Evolutionary conservation across 495 filamentous ascomycete species (phyloP).

Genomic region (Hypoxylon lienhwacheense): DNA sequence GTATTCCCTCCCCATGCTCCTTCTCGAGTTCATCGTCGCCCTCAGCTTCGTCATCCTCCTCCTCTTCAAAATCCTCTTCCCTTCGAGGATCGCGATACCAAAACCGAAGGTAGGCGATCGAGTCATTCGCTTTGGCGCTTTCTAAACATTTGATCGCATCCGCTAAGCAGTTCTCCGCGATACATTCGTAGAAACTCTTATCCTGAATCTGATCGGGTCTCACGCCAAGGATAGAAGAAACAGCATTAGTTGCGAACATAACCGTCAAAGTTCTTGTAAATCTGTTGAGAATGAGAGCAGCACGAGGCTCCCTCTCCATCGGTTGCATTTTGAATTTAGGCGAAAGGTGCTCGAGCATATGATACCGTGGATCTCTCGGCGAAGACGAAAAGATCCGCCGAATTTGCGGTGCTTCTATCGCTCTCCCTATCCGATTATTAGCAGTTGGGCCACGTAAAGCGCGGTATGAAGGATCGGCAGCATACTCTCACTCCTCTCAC

Average conservation of each 20-base stretch:
- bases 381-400: conserved; percentile 79
- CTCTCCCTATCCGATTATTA: conserved; percentile 61
- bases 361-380: conserved; percentile 81
- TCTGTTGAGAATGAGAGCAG: conserved; percentile 83
- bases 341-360: conserved; percentile 86
- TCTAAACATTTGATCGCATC: conserved; percentile 79
- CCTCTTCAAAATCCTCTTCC: conserved; percentile 39
- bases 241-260: conserved; percentile 81
- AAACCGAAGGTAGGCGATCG: conserved; percentile 91
- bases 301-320: conserved; percentile 74
- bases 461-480: conserved; percentile 18
- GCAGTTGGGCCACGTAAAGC: conserved; percentile 13
- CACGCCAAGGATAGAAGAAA: conserved; percentile 72
- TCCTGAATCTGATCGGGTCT: conserved; percentile 64
- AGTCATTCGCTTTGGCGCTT: conserved; percentile 88
- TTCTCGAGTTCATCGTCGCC: conserved; percentile 33
- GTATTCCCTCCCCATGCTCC: conserved; percentile 19
- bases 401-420: conserved; percentile 76
- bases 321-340: conserved; percentile 73
- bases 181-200: conserved; percentile 80
- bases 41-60: conserved; percentile 41
- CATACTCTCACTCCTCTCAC: conserved; percentile 74
- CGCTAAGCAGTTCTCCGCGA: conserved; percentile 70
- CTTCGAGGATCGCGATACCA: conserved; percentile 74
- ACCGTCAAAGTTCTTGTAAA: conserved; percentile 82